Conservation (phyloP, 1,284 basidiomycete genomes). For the Sanghuangporus baumii region DNA sequence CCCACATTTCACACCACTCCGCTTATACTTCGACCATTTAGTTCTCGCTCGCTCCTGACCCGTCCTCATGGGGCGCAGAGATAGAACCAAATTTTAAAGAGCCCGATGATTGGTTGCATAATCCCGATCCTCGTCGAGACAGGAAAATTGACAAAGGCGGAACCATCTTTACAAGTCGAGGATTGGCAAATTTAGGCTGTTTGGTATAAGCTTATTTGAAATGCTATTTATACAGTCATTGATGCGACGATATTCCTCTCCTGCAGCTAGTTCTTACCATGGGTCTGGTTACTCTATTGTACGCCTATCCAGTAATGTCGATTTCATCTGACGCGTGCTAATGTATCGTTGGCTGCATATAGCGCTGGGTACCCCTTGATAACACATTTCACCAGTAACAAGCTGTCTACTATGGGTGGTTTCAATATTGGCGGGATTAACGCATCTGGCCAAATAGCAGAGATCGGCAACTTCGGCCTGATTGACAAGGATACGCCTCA, state of each 20-base stretch:
- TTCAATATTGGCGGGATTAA: constrained; percentile 83
- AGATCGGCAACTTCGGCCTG: constrained; percentile 64
- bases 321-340: background rate
- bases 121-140: constrained; percentile 70
- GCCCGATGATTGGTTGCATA: constrained; percentile 68
- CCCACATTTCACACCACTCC: constrained; percentile 35
- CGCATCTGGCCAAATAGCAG: constrained; percentile 66
- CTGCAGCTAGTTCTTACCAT: constrained; percentile 43
- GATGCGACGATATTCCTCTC: background rate
- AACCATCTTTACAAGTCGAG: constrained; percentile 64
- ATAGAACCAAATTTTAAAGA: constrained; percentile 52
- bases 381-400: constrained; percentile 52
- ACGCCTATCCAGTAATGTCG: constrained; percentile 24
- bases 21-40: constrained; percentile 25
- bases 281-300: constrained; percentile 71
- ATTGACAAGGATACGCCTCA: constrained; percentile 76
- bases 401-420: constrained; percentile 51
- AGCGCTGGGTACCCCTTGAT: constrained; percentile 82
- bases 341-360: background rate
- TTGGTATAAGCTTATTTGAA: constrained; percentile 29
- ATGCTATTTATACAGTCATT: background rate
- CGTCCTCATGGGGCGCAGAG: constrained; percentile 60
- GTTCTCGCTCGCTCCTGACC: constrained; percentile 72
- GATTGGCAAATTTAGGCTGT: constrained; percentile 74
- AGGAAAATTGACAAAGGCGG: constrained; percentile 54